Evolutionary conservation across 2,329 filamentous ascomycete species (phyloP).

Genomic region (Penicillium expansum): DNA sequence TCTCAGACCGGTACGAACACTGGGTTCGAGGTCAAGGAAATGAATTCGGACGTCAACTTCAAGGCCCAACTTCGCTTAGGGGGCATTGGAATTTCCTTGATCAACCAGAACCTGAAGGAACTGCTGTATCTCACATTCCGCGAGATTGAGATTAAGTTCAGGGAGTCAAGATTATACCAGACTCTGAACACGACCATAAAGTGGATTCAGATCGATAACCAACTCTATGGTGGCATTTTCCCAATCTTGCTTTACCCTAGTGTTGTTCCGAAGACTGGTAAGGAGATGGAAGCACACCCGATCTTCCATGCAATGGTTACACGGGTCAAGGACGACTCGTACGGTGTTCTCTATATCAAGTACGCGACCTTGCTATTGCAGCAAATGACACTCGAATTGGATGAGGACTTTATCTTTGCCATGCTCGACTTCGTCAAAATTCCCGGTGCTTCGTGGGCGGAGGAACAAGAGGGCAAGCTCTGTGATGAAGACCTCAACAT

Average conservation of each 20-base stretch:
- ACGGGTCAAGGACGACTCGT: slow-evolving; percentile 95
- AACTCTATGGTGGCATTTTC: slow-evolving; percentile 97
- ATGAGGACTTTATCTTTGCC: slow-evolving; percentile 97
- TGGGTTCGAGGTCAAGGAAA: slow-evolving; percentile 90
- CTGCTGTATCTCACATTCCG: slow-evolving; percentile 90
- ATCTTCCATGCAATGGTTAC: slow-evolving; percentile 91
- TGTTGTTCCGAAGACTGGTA: slow-evolving; percentile 93
- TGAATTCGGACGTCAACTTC: slow-evolving; percentile 85
- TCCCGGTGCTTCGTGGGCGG: slow-evolving; percentile 82
- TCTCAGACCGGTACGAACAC: slow-evolving; percentile 60
- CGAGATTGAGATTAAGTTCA: slow-evolving; percentile 86
- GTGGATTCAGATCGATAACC: slow-evolving; percentile 99
- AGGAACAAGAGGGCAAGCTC: slow-evolving; percentile 77
- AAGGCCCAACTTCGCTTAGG: slow-evolving; percentile 83
- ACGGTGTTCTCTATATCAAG: slow-evolving; percentile 97
- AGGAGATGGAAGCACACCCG: slow-evolving; percentile 93
- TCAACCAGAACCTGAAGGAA: slow-evolving; percentile 89
- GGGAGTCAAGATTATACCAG: slow-evolving; percentile 90
- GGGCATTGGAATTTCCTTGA: slow-evolving; percentile 86
- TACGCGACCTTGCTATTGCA: slow-evolving; percentile 92
- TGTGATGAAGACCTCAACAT: slow-evolving; percentile 90
- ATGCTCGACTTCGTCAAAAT: slow-evolving; percentile 93
- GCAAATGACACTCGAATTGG: slow-evolving; percentile 96
- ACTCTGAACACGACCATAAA: slow-evolving; percentile 88
- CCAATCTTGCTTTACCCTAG: slow-evolving; percentile 96